Evolutionary conservation across 2,329 filamentous ascomycete species (phyloP).

Genomic region (Phialemoniopsis sp.): DNA sequence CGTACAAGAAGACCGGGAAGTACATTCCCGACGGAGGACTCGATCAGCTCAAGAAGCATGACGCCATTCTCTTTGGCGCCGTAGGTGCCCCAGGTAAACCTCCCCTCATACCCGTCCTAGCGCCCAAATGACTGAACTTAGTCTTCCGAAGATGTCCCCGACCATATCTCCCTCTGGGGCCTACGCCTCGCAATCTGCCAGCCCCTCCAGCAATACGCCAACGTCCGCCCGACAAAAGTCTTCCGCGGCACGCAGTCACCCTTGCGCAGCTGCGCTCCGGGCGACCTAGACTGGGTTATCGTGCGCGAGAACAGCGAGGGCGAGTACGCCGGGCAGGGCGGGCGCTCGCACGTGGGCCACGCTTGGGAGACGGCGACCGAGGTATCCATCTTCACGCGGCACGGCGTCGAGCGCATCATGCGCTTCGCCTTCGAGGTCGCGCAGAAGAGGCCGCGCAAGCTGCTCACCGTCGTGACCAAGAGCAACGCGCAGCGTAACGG

Average conservation of each 20-base stretch:
- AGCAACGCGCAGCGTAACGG: constrained; percentile 63
- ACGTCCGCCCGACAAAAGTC: constrained; percentile 58
- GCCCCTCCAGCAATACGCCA: constrained; percentile 61
- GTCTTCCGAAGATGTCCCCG: constrained; percentile 46
- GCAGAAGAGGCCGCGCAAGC: constrained; percentile 45
- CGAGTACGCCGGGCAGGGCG: constrained; percentile 61
- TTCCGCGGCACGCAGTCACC: constrained; percentile 55
- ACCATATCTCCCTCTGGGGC: constrained; percentile 63
- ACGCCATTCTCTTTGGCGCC: constrained; percentile 24
- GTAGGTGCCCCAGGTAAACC: constrained; percentile 20
- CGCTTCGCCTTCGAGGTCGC: constrained; percentile 60
- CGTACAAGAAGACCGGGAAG: constrained; percentile 60
- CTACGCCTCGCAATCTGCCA: constrained; percentile 62
- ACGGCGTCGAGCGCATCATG: constrained; percentile 56
- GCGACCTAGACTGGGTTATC: constrained; percentile 62
- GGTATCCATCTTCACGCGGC: constrained; percentile 57
- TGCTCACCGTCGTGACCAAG: constrained; percentile 61
- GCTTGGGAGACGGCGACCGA: constrained; percentile 59
- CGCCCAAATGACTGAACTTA: not conserved
- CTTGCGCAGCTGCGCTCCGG: constrained; percentile 38
- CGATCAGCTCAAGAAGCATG: constrained; percentile 37
- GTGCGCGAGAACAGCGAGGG: constrained; percentile 64
- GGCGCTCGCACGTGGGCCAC: constrained; percentile 50
- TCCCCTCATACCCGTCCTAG: not conserved
- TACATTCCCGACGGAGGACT: constrained; percentile 61